phyloP scores from a whole-genome alignment of 345 rosid species.

The Psidium guajava region DNA sequence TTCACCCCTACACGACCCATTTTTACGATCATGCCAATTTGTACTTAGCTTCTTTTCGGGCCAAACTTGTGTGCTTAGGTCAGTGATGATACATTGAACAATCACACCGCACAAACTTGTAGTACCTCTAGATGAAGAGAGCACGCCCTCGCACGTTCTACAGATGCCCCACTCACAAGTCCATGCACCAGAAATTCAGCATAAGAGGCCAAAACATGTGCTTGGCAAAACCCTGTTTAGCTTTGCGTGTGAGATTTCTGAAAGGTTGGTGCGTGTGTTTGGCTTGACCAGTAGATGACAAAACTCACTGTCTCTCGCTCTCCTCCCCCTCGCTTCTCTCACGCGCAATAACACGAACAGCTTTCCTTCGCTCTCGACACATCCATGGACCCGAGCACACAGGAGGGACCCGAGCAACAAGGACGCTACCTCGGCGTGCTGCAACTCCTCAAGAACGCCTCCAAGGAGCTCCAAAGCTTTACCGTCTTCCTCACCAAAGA shows the following conservation, averaged over 20 bases:
- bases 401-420: background rate
- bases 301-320: background rate
- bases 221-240: background rate
- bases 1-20: background rate
- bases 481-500: constrained; percentile 18
- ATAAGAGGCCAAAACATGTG: background rate
- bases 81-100: background rate
- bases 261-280: background rate
- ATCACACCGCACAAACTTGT: background rate
- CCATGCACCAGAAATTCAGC: background rate
- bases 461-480: constrained; percentile 25
- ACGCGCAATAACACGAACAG: background rate
- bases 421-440: constrained; percentile 1
- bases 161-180: background rate
- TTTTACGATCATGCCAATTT: background rate
- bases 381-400: constrained; percentile 12
- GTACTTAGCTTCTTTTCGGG: background rate
- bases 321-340: background rate
- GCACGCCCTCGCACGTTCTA: background rate
- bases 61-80: background rate
- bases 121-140: background rate
- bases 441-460: constrained; percentile 16
- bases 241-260: background rate
- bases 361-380: background rate
- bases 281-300: background rate